Conservation (phyloP, 805 yeast species). For the Wickerhamomyces silvicola region DNA sequence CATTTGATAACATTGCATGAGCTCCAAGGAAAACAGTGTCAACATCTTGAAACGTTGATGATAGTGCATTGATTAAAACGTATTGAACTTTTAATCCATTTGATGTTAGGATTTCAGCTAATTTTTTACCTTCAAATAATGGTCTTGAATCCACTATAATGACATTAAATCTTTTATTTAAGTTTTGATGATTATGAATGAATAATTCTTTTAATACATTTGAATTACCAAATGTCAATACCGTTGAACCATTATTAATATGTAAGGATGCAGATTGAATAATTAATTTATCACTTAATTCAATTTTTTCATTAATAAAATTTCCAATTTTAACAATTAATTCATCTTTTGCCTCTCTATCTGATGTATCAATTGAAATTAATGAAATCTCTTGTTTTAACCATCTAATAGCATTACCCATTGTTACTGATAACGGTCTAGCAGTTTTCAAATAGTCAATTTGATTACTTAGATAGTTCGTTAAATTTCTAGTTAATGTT, state of each 20-base stretch:
- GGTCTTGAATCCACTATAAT: slow-evolving; percentile 92
- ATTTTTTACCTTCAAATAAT: slow-evolving; percentile 81
- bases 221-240: slow-evolving; percentile 85
- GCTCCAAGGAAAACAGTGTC: slow-evolving; percentile 93
- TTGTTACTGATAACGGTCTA: slow-evolving; percentile 83
- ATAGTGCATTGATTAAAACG: slow-evolving; percentile 69
- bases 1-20: slow-evolving; percentile 94
- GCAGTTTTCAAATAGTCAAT: slow-evolving; percentile 88
- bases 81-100: slow-evolving; percentile 67
- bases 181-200: slow-evolving; percentile 54
- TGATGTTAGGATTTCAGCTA: slow-evolving; percentile 58
- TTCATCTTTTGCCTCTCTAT: slow-evolving; percentile 52
- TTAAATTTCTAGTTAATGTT: slow-evolving; percentile 79
- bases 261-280: slow-evolving; percentile 74
- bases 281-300: slow-evolving; percentile 75
- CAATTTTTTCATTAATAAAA: slow-evolving; percentile 79
- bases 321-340: slow-evolving; percentile 66
- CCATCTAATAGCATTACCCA: slow-evolving; percentile 99
- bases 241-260: slow-evolving; percentile 67
- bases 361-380: slow-evolving; percentile 62
- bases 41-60: slow-evolving; percentile 77
- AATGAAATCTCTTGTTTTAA: slow-evolving; percentile 87
- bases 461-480: slow-evolving; percentile 83
- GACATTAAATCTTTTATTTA: slow-evolving; percentile 67
- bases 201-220: slow-evolving; percentile 74